Conservation (phyloP, 768 basidiomycete genomes). For the Boletus pseudo-olivaceus region DNA sequence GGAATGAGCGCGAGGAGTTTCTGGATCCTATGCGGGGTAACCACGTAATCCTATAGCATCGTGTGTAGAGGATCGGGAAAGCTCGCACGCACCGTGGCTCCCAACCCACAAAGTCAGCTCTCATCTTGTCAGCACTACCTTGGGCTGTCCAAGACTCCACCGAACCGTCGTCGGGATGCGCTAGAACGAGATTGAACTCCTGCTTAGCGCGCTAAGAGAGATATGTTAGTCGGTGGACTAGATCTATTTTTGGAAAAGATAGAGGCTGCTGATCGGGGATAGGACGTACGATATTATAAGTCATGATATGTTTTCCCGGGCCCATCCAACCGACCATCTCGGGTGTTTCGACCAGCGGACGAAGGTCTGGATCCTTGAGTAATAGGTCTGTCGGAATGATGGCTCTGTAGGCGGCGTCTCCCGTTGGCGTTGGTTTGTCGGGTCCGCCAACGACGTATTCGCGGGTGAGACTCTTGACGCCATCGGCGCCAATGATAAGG, state of each 20-base stretch:
- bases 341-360: constrained; percentile 44
- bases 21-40: constrained; percentile 31
- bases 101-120: constrained; percentile 44
- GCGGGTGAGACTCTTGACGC: constrained; percentile 49
- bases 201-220: constrained; percentile 31
- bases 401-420: constrained; percentile 62
- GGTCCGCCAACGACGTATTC: constrained; percentile 47
- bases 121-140: constrained; percentile 45
- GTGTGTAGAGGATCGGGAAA: neutral
- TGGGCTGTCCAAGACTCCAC: constrained; percentile 45
- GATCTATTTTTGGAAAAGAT: neutral
- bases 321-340: constrained; percentile 63
- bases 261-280: too few relatives aligned
- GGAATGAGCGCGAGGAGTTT: constrained; percentile 47
- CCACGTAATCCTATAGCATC: neutral
- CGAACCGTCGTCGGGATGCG: constrained; percentile 38
- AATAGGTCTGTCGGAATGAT: constrained; percentile 44
- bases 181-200: constrained; percentile 45
- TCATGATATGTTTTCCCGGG: constrained; percentile 44
- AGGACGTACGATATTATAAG: constrained; percentile 43
- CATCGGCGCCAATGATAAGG: constrained; percentile 49
- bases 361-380: constrained; percentile 50
- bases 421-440: constrained; percentile 49
- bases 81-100: constrained; percentile 41
- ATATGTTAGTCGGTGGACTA: neutral